These are phyloP conservation scores for Tulasnella sp. DNA, from an alignment of 768 basidiomycete genomes.

Conservation along the genomic window DNA sequence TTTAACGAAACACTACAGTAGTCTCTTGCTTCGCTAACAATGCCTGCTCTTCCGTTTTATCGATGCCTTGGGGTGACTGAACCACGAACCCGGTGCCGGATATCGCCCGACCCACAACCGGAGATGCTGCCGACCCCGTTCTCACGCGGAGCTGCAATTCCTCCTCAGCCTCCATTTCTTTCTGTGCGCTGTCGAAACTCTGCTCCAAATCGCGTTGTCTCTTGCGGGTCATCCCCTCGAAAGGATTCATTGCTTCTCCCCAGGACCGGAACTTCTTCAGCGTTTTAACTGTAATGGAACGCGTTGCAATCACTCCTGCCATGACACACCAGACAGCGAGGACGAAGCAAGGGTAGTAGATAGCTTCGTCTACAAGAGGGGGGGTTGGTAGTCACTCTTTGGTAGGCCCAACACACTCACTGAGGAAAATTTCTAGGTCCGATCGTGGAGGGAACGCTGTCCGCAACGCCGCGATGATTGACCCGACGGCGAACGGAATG, in stretches of 20 bases:
- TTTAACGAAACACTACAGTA: too few species aligned
- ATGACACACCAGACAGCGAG: not conserved
- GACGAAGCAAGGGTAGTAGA: not conserved
- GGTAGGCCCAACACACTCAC: not conserved
- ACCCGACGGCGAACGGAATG: not conserved
- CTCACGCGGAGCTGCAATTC: not conserved
- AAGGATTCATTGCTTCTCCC: not conserved
- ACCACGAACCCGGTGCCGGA: not conserved
- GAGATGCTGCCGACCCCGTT: not conserved
- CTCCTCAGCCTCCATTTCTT: not conserved
- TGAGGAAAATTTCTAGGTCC: not conserved
- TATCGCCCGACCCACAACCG: not conserved
- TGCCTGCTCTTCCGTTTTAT: not conserved
- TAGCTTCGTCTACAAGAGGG: not conserved
- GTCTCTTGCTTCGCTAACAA: not conserved
- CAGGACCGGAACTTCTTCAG: not conserved
- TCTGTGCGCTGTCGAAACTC: not conserved
- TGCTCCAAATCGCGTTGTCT: not conserved
- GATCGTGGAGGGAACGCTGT: not conserved
- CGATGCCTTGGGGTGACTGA: not conserved
- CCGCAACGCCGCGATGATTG: not conserved
- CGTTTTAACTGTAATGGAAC: not conserved
- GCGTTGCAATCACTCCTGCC: not conserved
- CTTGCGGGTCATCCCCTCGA: not conserved
- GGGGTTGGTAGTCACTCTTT: not conserved